phyloP scores from a whole-genome alignment of 176 grass and related monocot genomes.

The Musa schizocarpa region DNA sequence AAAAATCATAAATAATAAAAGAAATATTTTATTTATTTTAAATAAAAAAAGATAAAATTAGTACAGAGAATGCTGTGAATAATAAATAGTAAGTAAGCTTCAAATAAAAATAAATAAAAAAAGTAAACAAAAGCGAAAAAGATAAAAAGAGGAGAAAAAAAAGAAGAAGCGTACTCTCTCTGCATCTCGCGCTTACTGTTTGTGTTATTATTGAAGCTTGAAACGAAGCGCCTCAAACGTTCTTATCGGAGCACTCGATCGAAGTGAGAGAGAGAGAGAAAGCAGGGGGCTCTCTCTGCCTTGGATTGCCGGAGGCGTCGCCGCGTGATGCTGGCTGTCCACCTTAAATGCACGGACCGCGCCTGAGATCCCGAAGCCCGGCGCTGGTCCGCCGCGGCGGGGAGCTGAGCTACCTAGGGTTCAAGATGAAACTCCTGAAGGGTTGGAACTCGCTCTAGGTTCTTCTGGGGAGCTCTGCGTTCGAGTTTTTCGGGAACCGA shows the following conservation, averaged over 20 bases:
- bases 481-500: background rate
- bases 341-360: background rate
- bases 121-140: background rate
- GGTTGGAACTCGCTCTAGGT: background rate
- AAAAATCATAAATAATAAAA: no score
- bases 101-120: background rate
- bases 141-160: background rate
- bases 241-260: conserved; percentile 1
- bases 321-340: background rate
- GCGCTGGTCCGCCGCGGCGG: background rate
- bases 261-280: background rate
- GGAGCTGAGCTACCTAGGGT: background rate
- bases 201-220: background rate
- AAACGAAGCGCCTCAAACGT: background rate
- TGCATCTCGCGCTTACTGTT: background rate
- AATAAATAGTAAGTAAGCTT: background rate
- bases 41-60: no score
- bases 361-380: background rate
- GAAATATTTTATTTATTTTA: no score
- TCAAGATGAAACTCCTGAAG: background rate
- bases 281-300: background rate
- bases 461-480: background rate
- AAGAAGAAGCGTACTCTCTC: background rate
- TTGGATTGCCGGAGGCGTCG: background rate
- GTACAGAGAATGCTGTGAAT: background rate